Base-by-base conservation (phyloP, 352 stramenopile species). In the Nothophytophthora sp. region DNA sequence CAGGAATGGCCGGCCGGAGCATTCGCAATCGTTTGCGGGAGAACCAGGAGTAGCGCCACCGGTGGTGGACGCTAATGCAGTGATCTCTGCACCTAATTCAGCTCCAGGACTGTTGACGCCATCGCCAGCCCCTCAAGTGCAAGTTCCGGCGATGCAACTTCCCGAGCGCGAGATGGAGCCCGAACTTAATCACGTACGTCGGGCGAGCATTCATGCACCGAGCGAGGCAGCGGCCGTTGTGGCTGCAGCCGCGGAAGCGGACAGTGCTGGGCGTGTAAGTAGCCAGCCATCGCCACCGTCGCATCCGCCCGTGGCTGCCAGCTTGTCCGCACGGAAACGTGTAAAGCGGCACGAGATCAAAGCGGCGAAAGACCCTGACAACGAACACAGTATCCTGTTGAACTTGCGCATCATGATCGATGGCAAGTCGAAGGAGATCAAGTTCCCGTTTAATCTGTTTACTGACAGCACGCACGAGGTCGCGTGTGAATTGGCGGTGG, bases 361-460 rank as follows among this genome's bases (percentile, higher is more conserved):
- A 50, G 81, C 81, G 5, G 78, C 67, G 2, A 92, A 92, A 61
- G 81, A 93, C 41, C 79, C 76, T 1, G 79, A 90, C 39, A 90
- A 86, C 52, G 72, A 86, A 20, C 85, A 92, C 69, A 92, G 81
- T 30, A 90, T 93, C 28, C 44, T 91, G 48, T 39, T 98, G 37
- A 97, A 93, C 43, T 69, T 98, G 30, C 89, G 84, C n/a, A 85
- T 94, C 51, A 88, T 83, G 53, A 84, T 94, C 29, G 81, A 94
- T 55, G 84, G 89, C 63, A 95, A 97, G 66, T 97, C 89, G n/a
- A 95, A 98, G 67, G 95, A 97, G 50, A 97, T 98, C 50, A 96
- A 98, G 77, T 98, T 98, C 73, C 86, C 92, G 13, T 98, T 98
- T 79, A 95, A 98, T 64, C 68, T 98, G 37, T 96, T 98, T 19